Conservation (phyloP, 257 asterid species). For the Fraxinus americana region DNA sequence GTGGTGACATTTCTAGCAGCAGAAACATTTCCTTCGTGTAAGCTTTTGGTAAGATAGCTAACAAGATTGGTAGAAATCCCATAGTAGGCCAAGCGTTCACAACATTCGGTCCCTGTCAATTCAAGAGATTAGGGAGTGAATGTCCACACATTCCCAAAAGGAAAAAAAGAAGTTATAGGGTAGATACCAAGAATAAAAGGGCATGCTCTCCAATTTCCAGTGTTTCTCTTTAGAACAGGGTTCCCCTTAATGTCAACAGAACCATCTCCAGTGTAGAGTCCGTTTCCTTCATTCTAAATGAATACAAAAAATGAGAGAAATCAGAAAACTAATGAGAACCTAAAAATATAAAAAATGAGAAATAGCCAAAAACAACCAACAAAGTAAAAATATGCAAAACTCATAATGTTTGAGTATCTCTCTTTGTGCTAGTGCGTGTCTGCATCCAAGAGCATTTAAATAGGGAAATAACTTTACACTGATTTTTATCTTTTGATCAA, state of each 20-base stretch:
- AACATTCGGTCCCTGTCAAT: slow-evolving; percentile 89
- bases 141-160: background rate
- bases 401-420: background rate
- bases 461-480: slow-evolving; percentile 1
- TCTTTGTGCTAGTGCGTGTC: background rate
- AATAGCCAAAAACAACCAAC: background rate
- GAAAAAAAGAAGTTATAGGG: background rate
- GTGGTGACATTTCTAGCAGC: slow-evolving; percentile 97
- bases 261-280: slow-evolving; percentile 81
- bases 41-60: slow-evolving; percentile 77
- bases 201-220: slow-evolving; percentile 98
- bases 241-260: slow-evolving; percentile 92
- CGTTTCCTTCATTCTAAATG: slow-evolving; percentile 50
- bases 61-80: slow-evolving; percentile 95
- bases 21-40: slow-evolving; percentile 86
- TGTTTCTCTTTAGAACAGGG: slow-evolving; percentile 80
- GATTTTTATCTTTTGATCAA: background rate
- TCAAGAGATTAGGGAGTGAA: slow-evolving; percentile 26
- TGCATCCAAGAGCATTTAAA: slow-evolving; percentile 1
- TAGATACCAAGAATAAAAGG: slow-evolving; percentile 84
- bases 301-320: background rate
- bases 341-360: background rate
- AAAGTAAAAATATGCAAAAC: background rate
- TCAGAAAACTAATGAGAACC: background rate
- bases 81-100: slow-evolving; percentile 96